These are phyloP conservation scores for Clitoria ternatea DNA, from an alignment of 306 rosid species.

Conservation along the genomic window DNA sequence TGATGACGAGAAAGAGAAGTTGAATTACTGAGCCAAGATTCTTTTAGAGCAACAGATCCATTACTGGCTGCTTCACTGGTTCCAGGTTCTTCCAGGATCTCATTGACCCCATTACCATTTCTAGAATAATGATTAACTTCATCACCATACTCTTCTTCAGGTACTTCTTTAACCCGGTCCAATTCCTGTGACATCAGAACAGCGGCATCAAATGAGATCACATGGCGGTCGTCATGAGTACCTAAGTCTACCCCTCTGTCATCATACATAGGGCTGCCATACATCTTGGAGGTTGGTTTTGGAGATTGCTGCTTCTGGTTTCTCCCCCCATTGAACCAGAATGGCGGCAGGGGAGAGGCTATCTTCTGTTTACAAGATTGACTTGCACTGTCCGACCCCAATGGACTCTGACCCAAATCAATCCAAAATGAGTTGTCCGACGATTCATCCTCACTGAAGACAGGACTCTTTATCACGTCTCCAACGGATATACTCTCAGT, in stretches of 20 bases:
- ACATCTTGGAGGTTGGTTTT: slow-evolving; percentile 59
- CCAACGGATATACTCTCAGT: slow-evolving; percentile 85
- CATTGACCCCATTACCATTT: slow-evolving; percentile 42
- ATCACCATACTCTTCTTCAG: slow-evolving; percentile 51
- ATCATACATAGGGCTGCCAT: slow-evolving; percentile 78
- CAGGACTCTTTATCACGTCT: slow-evolving; percentile 96
- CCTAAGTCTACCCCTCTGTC: slow-evolving; percentile 50
- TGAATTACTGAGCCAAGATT: slow-evolving; percentile 40
- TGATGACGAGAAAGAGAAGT: slow-evolving; percentile 39
- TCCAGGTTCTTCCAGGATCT: slow-evolving; percentile 58
- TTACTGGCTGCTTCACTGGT: slow-evolving; percentile 31
- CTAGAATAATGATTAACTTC: slow-evolving; percentile 35
- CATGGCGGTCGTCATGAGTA: slow-evolving; percentile 49
- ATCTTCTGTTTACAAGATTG: slow-evolving; percentile 56
- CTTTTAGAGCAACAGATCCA: slow-evolving; percentile 36
- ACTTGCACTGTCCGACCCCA: slow-evolving; percentile 64
- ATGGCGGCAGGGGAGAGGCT: slow-evolving; percentile 77
- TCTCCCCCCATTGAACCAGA: slow-evolving; percentile 66
- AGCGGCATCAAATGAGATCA: slow-evolving; percentile 89
- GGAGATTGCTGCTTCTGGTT: slow-evolving; percentile 61
- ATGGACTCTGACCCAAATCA: slow-evolving; percentile 95
- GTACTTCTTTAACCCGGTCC: slow-evolving; percentile 70
- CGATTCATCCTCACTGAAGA: slow-evolving; percentile 93
- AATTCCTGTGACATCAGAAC: slow-evolving; percentile 76
- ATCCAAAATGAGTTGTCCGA: slow-evolving; percentile 91